Percentiles rank a stretch among this genome's conserved stretches.
phyloP scores from a whole-genome alignment of 75 land plant species.

The Selaginella moellendorffii region DNA sequence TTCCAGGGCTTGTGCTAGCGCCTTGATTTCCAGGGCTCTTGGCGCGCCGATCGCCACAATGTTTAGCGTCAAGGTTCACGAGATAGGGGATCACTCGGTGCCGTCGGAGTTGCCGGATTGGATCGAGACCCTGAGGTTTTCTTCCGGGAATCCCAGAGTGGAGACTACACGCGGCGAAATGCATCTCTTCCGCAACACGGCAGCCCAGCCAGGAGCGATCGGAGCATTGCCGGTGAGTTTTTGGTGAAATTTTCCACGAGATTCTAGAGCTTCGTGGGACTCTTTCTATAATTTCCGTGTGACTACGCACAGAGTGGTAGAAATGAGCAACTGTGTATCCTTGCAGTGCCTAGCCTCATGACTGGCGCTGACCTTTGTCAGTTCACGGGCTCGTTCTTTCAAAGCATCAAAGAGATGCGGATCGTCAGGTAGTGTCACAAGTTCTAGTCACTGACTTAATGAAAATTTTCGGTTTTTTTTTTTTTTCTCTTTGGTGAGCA shows the following conservation, averaged over 20 bases:
- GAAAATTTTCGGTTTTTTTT: neutral
- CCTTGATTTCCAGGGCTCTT: too few species aligned
- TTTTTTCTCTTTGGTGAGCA: slow-evolving; percentile 19
- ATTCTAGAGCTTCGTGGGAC: neutral
- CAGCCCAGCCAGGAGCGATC: neutral
- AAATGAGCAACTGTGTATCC: slow-evolving; percentile 59
- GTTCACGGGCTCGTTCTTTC: slow-evolving; percentile 73
- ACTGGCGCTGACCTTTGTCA: slow-evolving; percentile 93
- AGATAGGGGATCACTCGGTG: too few species aligned
- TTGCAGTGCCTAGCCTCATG: slow-evolving; percentile 91
- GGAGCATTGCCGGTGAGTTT: neutral
- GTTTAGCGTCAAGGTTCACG: too few species aligned
- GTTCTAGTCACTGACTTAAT: neutral
- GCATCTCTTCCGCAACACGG: slow-evolving; percentile 3
- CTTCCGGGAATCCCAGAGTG: neutral
- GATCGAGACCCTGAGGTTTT: neutral
- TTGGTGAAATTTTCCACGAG: neutral
- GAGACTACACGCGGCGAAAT: neutral
- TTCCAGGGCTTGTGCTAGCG: too few species aligned
- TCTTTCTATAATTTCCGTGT: too few species aligned
- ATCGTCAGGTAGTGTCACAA: slow-evolving; percentile 49
- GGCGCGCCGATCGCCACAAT: too few species aligned
- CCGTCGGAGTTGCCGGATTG: too few species aligned
- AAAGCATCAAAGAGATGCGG: slow-evolving; percentile 75
- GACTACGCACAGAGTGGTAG: neutral